A percentile compares a stretch with the other conserved stretches of the same genome.
These are phyloP conservation scores for Yarrowia divulgata DNA, from an alignment of 805 yeast genomes.

Conservation along the genomic window DNA sequence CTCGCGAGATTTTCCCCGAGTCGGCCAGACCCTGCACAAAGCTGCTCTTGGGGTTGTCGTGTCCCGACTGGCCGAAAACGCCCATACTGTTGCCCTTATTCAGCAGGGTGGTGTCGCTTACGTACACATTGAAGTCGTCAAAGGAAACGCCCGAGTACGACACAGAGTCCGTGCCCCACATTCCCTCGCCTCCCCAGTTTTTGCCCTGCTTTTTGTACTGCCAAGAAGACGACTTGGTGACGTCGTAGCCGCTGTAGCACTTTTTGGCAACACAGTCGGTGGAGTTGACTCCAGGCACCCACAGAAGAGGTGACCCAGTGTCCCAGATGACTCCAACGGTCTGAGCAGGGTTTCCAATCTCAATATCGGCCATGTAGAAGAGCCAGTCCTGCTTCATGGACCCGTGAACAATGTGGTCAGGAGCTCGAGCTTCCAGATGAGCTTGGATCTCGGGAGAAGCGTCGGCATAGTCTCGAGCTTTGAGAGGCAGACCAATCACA, in stretches of 20 bases:
- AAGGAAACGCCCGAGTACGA: not conserved
- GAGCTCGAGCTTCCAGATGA: too few species aligned
- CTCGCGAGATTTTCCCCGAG: not conserved
- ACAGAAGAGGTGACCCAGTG: not conserved
- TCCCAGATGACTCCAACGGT: not conserved
- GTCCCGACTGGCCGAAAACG: not conserved
- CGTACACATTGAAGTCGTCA: conserved; percentile 6
- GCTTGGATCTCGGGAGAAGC: too few species aligned
- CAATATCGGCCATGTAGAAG: not conserved
- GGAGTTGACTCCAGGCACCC: conserved; percentile 3
- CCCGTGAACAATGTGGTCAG: too few species aligned
- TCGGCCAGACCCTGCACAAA: conserved; percentile 8
- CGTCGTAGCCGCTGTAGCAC: not conserved
- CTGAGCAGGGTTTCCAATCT: not conserved
- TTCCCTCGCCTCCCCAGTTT: not conserved
- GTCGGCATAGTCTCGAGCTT: too few species aligned
- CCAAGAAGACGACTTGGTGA: not conserved
- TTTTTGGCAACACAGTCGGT: not conserved
- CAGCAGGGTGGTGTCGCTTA: not conserved
- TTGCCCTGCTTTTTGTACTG: not conserved
- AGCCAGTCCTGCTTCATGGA: too few species aligned
- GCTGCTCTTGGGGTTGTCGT: not conserved
- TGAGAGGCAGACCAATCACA: too few species aligned
- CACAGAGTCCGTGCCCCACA: not conserved
- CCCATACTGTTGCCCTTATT: not conserved